Evolutionary conservation across 2,329 filamentous ascomycete genomes (phyloP).

Genomic region (Monosporascus sp.): DNA sequence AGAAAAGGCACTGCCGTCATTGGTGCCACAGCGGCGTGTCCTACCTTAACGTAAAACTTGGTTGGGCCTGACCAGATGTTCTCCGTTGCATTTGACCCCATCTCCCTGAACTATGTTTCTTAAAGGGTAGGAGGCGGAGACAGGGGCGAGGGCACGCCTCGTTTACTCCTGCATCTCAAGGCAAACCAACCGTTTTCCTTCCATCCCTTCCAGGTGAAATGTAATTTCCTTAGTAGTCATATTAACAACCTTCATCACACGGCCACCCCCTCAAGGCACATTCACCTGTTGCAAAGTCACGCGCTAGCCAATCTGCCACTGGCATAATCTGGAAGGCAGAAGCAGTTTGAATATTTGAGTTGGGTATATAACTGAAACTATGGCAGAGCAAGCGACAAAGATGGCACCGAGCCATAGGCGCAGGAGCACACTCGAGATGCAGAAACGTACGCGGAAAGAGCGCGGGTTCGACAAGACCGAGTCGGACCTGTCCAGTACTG

Average conservation of each 20-base stretch:
- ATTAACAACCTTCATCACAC: no score
- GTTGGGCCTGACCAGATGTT: background rate
- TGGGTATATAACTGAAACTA: background rate
- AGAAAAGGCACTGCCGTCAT: background rate
- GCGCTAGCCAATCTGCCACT: no score
- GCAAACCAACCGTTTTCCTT: no score
- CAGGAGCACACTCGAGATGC: constrained; percentile 35
- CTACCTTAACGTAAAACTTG: no score
- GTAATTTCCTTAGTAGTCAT: no score
- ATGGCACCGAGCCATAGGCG: constrained; percentile 16
- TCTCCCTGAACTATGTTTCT: background rate
- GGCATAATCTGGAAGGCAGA: background rate
- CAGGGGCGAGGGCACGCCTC: no score
- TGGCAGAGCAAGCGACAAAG: constrained; percentile 1
- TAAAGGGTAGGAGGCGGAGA: no score
- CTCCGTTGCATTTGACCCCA: background rate
- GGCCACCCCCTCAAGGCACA: no score
- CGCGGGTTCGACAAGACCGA: constrained; percentile 47
- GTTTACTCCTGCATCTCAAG: no score
- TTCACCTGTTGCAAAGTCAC: no score
- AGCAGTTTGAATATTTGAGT: background rate
- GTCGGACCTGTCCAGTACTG: constrained; percentile 35
- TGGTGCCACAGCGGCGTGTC: background rate
- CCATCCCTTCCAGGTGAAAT: no score
- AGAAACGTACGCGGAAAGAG: constrained; percentile 43